Evolutionary conservation across 108 stramenopile genomes (phyloP).

Genomic region (Nitzschia sp.): DNA sequence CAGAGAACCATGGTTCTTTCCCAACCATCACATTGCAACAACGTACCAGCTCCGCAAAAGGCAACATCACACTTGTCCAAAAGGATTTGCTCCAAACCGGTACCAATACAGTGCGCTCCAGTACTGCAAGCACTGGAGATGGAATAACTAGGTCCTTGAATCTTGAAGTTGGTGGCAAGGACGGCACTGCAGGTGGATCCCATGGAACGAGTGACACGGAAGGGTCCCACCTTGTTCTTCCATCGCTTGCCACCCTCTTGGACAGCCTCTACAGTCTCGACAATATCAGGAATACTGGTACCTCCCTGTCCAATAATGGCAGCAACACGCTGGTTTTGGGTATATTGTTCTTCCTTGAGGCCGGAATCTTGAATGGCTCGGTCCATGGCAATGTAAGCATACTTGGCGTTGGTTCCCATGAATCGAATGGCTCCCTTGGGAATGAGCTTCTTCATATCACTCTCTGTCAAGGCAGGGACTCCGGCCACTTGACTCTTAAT

Average conservation of each 20-base stretch:
- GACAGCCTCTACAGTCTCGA: conserved; percentile 89
- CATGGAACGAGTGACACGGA: conserved; percentile 91
- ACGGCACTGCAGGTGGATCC: conserved; percentile 89
- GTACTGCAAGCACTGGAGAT: conserved; percentile 89
- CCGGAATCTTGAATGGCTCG: conserved; percentile 80
- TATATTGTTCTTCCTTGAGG: conserved; percentile 76
- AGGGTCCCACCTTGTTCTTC: conserved; percentile 95
- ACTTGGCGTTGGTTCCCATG: conserved; percentile 87
- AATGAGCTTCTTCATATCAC: conserved; percentile 82
- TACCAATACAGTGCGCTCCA: conserved; percentile 92
- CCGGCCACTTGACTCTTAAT: conserved; percentile 87
- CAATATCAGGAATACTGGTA: conserved; percentile 88
- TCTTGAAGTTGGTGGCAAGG: conserved; percentile 86
- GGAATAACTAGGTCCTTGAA: conserved; percentile 85
- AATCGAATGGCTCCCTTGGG: conserved; percentile 81
- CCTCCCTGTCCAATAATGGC: conserved; percentile 93
- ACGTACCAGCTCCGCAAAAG: conserved; percentile 87
- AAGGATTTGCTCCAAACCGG: conserved; percentile 89
- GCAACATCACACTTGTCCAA: conserved; percentile 87
- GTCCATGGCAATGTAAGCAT: conserved; percentile 88
- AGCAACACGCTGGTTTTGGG: conserved; percentile 84
- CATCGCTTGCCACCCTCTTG: conserved; percentile 70
- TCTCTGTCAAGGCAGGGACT: conserved; percentile 67
- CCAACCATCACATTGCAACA: not conserved
- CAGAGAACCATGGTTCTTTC: not conserved